Evolutionary conservation across 2,329 filamentous ascomycete species (phyloP).

Genomic region (Ophiostoma ulmi): DNA sequence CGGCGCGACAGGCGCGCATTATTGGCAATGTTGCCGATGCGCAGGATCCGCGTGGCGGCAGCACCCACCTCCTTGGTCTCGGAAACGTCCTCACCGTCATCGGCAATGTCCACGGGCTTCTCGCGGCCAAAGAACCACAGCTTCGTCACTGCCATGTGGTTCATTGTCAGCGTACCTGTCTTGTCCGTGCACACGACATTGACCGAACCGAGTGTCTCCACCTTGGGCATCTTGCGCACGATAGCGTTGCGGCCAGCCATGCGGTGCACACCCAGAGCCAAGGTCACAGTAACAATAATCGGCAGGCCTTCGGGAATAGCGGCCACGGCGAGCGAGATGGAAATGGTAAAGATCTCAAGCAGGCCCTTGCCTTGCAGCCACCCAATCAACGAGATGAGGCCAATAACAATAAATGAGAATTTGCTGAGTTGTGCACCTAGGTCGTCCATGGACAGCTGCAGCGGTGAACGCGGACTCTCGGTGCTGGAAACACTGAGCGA

Average conservation of each 20-base stretch:
- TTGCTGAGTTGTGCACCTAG: slow-evolving; percentile 94
- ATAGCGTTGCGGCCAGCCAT: slow-evolving; percentile 97
- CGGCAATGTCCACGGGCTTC: slow-evolving; percentile 48
- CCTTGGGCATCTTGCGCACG: slow-evolving; percentile 89
- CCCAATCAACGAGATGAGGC: slow-evolving; percentile 83
- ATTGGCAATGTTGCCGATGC: slow-evolving; percentile 95
- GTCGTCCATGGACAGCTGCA: slow-evolving; percentile 96
- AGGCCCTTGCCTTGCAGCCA: slow-evolving; percentile 83
- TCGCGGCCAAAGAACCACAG: slow-evolving; percentile 86
- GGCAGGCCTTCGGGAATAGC: slow-evolving; percentile 94
- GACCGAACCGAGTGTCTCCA: slow-evolving; percentile 95
- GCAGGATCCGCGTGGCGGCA: slow-evolving; percentile 72
- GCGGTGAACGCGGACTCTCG: slow-evolving; percentile 86
- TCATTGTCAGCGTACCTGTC: slow-evolving; percentile 90
- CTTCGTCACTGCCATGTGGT: slow-evolving; percentile 96
- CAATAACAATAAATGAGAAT: slow-evolving; percentile 92
- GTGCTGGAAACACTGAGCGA: slow-evolving; percentile 91
- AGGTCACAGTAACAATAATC: slow-evolving; percentile 95
- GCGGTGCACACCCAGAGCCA: slow-evolving; percentile 87
- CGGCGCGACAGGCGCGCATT: slow-evolving; percentile 76
- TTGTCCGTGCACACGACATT: slow-evolving; percentile 99
- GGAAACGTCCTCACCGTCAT: slow-evolving; percentile 38
- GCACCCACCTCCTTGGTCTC: slow-evolving; percentile 62
- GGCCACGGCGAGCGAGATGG: slow-evolving; percentile 90
- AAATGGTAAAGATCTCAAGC: slow-evolving; percentile 95